phyloP scores from a whole-genome alignment of 1,284 basidiomycete genomes.

The Moesziomyces parantarcticus region DNA sequence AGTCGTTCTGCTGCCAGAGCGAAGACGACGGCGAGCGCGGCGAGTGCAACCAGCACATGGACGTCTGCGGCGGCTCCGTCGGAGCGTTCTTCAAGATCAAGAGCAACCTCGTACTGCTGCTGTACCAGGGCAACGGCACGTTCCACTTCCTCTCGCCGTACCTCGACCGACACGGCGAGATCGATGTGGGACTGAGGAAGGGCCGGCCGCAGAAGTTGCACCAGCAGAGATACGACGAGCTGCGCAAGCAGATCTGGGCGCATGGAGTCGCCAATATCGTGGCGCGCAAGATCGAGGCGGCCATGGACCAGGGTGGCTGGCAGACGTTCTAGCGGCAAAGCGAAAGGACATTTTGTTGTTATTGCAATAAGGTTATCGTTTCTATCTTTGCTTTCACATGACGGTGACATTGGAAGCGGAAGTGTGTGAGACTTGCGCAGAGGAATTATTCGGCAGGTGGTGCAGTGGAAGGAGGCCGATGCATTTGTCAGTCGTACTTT shows the following conservation, averaged over 20 bases:
- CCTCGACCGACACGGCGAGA: constrained; percentile 92
- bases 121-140: constrained; percentile 87
- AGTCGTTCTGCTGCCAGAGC: constrained; percentile 91
- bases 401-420: too few relatives aligned
- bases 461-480: too few relatives aligned
- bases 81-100: constrained; percentile 93
- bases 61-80: constrained; percentile 90
- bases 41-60: constrained; percentile 94
- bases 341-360: too few relatives aligned
- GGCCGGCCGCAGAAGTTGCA: constrained; percentile 90
- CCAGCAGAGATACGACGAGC: constrained; percentile 86
- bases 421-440: too few relatives aligned
- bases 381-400: too few relatives aligned
- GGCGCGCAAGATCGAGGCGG: constrained; percentile 82
- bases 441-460: too few relatives aligned
- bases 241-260: constrained; percentile 86
- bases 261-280: constrained; percentile 91
- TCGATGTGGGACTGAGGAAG: constrained; percentile 88
- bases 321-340: constrained; percentile 79
- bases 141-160: constrained; percentile 87
- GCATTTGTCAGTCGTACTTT: too few relatives aligned
- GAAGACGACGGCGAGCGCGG: constrained; percentile 73
- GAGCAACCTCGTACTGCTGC: constrained; percentile 88
- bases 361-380: too few relatives aligned
- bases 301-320: constrained; percentile 90